Evolutionary conservation across 2,329 filamentous ascomycete species (phyloP), one percentile per base, ranked within the genome.

Genomic region (Coniella lustricola): DNA sequence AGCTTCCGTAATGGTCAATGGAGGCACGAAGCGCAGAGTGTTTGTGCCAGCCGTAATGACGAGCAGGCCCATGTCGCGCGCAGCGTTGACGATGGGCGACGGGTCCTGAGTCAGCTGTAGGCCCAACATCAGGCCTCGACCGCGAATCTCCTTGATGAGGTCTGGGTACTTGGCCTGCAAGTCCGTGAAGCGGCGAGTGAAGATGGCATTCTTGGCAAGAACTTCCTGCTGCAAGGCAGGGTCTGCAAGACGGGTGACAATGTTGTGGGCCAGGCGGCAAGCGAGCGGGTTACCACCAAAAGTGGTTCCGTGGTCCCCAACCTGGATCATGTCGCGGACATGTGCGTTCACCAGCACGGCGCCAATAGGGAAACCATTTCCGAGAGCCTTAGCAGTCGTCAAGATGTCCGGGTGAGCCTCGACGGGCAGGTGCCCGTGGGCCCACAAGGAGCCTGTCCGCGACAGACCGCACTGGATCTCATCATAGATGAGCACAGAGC

Each of bases 391-490:
- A 49, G 93, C 93, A 0, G 87, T 91, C 13, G 91, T 96, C 55
- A 98, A 70, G 56, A 98, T 84, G 60, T 98, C 93, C 7, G 93
- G 93, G 63, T 98, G 93, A 2, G 90, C 89, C 55, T 87, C 83
- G 57, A 76, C 71, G 32, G 87, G 85, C 20, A 93, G 76, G 50
- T 75, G 73, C 10, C 75, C 76, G 62, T 98, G 91, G 0, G 93
- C 93, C 93, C 93, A 98, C 59, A 98, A 76, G 12, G 75, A 77
- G 32, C 93, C 93, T 1, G 93, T 97, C 45, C 93, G 84, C 21
- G 84, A 82, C 31, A 98, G 74, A 46, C 93, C 93, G 65, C 90
- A 96, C 69, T 98, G 93, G 54, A 98, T 98, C 73, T 98, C 93
- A 61, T 98, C 93, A 66, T 93, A 91, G 62, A 96, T 86, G 49